These are phyloP conservation scores for Penicillium digitatum DNA, from an alignment of 2,329 filamentous ascomycete genomes.

Conservation along the genomic window DNA sequence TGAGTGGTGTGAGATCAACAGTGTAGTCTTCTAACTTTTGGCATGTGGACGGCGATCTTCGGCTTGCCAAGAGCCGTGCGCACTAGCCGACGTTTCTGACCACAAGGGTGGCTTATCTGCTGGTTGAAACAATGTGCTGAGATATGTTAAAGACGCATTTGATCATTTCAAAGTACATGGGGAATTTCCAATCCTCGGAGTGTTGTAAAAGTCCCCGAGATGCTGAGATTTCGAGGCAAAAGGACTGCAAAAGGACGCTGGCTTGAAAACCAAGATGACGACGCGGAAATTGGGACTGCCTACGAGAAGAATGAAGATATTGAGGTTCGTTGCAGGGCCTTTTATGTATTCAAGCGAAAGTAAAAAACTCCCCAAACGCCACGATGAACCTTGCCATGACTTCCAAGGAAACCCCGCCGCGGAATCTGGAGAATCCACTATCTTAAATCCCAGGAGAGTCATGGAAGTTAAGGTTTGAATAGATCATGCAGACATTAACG, in stretches of 20 bases:
- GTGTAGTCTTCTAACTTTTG: neutral
- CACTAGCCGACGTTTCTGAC: neutral
- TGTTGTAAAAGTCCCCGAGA: neutral
- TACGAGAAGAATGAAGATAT: neutral
- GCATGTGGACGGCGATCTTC: neutral
- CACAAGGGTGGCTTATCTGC: neutral
- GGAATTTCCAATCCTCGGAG: neutral
- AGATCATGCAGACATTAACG: slow-evolving; percentile 11
- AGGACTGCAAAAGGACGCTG: neutral
- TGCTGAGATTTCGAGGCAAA: neutral
- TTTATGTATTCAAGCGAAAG: slow-evolving; percentile 1
- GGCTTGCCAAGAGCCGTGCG: slow-evolving; percentile 10
- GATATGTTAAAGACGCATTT: neutral
- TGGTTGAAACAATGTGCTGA: neutral
- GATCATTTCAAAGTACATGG: neutral
- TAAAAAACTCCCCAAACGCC: slow-evolving; percentile 23
- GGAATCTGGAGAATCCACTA: slow-evolving; percentile 10
- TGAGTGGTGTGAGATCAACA: neutral
- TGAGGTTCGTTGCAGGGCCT: neutral
- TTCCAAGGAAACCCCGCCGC: slow-evolving; percentile 5
- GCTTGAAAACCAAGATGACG: neutral
- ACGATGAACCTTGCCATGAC: slow-evolving; percentile 26
- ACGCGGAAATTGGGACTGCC: neutral
- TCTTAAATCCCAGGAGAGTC: slow-evolving; percentile 12
- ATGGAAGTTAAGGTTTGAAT: slow-evolving; percentile 7